Percentiles rank a stretch among this genome's conserved stretches.
These are phyloP conservation scores for Cyphellophora europaea DNA, from an alignment of 2,329 filamentous ascomycete species.

Conservation along the genomic window DNA sequence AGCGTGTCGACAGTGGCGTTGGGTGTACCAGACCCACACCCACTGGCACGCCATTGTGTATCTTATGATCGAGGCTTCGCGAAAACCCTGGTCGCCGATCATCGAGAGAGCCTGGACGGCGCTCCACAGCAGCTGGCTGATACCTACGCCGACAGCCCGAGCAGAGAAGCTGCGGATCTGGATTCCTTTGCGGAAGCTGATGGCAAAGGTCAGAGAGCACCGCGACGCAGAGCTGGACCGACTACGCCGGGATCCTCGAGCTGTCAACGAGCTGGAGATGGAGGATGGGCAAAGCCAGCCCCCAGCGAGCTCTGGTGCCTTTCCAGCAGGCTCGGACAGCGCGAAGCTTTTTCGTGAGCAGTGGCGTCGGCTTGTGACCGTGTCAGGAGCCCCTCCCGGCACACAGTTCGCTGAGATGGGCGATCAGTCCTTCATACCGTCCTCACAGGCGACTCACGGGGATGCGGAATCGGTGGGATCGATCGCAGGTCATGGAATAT, in stretches of 20 bases:
- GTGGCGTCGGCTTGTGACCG: constrained; percentile 23
- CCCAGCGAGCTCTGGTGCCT: constrained; percentile 22
- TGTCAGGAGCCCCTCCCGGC: too few relatives aligned
- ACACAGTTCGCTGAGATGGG: too few relatives aligned
- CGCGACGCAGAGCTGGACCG: constrained; percentile 24
- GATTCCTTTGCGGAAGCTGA: constrained; percentile 25
- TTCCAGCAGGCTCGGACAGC: constrained; percentile 12
- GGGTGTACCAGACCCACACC: constrained; percentile 51
- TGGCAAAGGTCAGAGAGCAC: constrained; percentile 23
- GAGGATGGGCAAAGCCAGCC: constrained; percentile 6
- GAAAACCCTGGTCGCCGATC: constrained; percentile 36
- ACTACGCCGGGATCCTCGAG: constrained; percentile 20
- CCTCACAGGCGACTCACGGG: too few relatives aligned
- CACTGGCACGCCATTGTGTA: constrained; percentile 53
- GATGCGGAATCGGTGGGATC: too few relatives aligned
- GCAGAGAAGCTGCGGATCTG: constrained; percentile 26
- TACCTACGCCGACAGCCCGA: constrained; percentile 20
- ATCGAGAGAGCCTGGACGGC: constrained; percentile 41
- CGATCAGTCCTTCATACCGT: too few relatives aligned
- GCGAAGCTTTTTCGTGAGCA: constrained; percentile 19
- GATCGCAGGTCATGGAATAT: too few relatives aligned
- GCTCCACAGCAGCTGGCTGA: constrained; percentile 25
- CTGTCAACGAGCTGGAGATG: constrained; percentile 8
- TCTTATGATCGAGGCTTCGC: constrained; percentile 42
- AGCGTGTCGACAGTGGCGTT: constrained; percentile 43